Percentiles rank a stretch among this genome's conserved stretches.
phyloP scores from a whole-genome alignment of 2,329 filamentous ascomycete species.

The Pseudogymnoascus sp. region DNA sequence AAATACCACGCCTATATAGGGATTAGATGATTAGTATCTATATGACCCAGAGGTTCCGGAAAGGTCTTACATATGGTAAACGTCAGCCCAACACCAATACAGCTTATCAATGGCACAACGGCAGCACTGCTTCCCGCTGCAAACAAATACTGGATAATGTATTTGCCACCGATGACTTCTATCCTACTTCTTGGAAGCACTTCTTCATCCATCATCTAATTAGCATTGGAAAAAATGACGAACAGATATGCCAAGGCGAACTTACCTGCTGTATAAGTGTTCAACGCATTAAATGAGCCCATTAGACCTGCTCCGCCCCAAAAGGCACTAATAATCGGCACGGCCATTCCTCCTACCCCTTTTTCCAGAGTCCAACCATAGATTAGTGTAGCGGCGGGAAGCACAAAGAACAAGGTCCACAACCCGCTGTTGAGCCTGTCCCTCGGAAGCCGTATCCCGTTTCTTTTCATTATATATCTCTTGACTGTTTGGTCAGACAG shows the following conservation, averaged over 20 bases:
- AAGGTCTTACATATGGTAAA: neutral
- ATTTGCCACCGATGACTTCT: conserved; percentile 28
- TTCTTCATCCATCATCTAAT: conserved; percentile 16
- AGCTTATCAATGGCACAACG: conserved; percentile 25
- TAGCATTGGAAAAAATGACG: neutral
- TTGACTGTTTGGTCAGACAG: conserved; percentile 36
- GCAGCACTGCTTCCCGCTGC: conserved; percentile 22
- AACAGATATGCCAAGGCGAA: neutral
- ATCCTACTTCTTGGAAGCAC: conserved; percentile 21
- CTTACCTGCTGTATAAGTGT: conserved; percentile 35
- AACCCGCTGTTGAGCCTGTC: conserved; percentile 30
- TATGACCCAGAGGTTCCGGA: neutral
- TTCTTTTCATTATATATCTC: conserved; percentile 32
- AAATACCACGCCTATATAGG: neutral
- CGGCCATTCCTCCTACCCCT: conserved; percentile 28
- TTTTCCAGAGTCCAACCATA: conserved; percentile 33
- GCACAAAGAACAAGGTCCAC: conserved; percentile 25
- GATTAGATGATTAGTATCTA: neutral
- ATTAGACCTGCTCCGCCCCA: conserved; percentile 31
- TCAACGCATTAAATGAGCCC: conserved; percentile 33
- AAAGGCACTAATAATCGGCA: conserved; percentile 31
- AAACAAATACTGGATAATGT: conserved; percentile 28
- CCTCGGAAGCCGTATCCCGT: conserved; percentile 26
- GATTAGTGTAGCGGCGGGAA: conserved; percentile 28
- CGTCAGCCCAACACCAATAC: conserved; percentile 24